A percentile compares a stretch with the other conserved stretches of the same genome.
Evolutionary conservation across 140 eudicot species (phyloP).

Genomic region (Oenanthe javanica): DNA sequence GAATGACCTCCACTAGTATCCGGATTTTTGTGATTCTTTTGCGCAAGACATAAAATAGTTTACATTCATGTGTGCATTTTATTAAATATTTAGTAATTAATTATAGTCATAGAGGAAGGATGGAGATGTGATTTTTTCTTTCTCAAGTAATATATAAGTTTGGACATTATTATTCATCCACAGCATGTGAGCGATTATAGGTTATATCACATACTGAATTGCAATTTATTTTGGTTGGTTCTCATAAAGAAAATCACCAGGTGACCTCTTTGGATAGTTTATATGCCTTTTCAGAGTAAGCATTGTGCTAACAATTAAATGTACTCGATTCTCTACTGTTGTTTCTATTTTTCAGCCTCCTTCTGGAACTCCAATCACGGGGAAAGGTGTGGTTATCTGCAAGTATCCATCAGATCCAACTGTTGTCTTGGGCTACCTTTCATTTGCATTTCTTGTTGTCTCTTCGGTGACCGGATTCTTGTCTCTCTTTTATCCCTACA

Average conservation of each 20-base stretch:
- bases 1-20: neutral
- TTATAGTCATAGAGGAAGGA: neutral
- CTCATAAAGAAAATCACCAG: neutral
- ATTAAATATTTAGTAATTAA: neutral
- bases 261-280: neutral
- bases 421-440: conserved; percentile 63
- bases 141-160: neutral
- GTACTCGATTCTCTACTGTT: neutral
- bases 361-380: conserved; percentile 62
- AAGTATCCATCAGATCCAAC: conserved; percentile 86
- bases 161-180: neutral
- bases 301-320: neutral
- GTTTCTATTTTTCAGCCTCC: conserved; percentile 53
- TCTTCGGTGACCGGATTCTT: conserved; percentile 50
- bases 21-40: neutral
- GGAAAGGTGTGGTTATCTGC: conserved; percentile 75
- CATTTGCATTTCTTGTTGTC: conserved; percentile 53
- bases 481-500: conserved; percentile 76
- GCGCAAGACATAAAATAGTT: neutral
- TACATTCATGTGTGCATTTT: neutral
- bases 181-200: neutral
- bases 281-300: neutral
- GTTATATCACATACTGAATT: neutral
- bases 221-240: neutral
- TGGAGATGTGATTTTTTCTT: neutral